Conservation (phyloP, 2,329 filamentous ascomycete species). For the Penicillium janthinellum region DNA sequence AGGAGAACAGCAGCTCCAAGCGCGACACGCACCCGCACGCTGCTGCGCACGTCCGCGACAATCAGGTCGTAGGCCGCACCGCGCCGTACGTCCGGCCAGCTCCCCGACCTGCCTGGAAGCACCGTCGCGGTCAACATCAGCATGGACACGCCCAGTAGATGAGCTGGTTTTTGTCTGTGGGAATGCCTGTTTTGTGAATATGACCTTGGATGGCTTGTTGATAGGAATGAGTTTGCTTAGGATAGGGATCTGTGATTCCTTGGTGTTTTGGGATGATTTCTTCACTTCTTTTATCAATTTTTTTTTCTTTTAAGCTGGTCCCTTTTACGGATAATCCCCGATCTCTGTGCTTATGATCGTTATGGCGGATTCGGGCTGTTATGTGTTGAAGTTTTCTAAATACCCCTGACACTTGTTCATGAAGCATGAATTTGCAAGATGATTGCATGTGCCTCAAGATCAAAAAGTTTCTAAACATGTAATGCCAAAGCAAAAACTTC, state of each 20-base stretch:
- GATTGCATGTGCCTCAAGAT: neutral
- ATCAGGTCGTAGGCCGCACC: conserved; percentile 4
- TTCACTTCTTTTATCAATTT: neutral
- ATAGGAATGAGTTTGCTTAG: neutral
- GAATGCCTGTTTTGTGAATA: neutral
- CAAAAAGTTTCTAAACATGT: neutral
- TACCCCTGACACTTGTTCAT: conserved; percentile 9
- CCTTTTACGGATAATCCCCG: neutral
- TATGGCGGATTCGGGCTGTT: neutral
- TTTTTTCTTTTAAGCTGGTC: conserved; percentile 7
- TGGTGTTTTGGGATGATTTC: neutral
- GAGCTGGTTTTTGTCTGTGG: neutral
- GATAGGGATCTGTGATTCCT: conserved; percentile 10
- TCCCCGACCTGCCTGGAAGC: conserved; percentile 13
- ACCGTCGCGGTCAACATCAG: conserved; percentile 16
- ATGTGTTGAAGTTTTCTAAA: conserved; percentile 3
- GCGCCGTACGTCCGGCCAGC: conserved; percentile 8
- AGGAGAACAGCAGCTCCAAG: conserved; percentile 25
- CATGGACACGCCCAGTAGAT: conserved; percentile 13
- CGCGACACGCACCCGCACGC: conserved; percentile 11
- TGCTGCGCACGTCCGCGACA: conserved; percentile 3
- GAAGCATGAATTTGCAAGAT: neutral
- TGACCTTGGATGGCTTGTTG: neutral
- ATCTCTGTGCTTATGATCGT: neutral
- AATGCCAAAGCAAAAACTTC: neutral